A percentile compares a stretch with the other conserved stretches of the same genome.
Conservation (phyloP, 768 basidiomycete species). For the Hysterangium stoloniferum region DNA sequence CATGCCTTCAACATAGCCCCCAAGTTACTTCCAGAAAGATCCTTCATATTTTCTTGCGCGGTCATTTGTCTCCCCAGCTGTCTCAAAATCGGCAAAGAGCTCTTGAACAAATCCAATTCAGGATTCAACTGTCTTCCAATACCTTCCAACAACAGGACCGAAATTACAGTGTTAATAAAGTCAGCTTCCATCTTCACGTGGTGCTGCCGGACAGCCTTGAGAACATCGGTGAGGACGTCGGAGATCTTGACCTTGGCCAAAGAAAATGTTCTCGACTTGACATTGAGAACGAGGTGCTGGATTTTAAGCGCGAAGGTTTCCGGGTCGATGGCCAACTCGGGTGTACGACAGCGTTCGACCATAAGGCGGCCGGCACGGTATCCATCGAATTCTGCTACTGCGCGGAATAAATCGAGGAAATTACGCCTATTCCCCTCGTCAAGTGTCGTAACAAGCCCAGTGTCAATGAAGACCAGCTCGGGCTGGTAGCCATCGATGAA, state of each 20-base stretch:
- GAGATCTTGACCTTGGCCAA: constrained; percentile 95
- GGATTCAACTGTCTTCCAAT: constrained; percentile 95
- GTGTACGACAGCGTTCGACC: constrained; percentile 89
- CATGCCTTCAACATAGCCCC: constrained; percentile 84
- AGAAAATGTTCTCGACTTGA: constrained; percentile 96
- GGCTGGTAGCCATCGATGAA: constrained; percentile 74
- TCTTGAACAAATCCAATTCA: constrained; percentile 87
- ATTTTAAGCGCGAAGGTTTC: constrained; percentile 97
- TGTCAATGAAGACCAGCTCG: constrained; percentile 94
- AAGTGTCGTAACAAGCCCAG: constrained; percentile 88
- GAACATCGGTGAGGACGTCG: constrained; percentile 84
- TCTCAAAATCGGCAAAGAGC: constrained; percentile 86
- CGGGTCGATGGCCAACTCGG: constrained; percentile 81
- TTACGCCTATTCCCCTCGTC: constrained; percentile 77
- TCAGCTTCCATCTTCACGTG: constrained; percentile 99
- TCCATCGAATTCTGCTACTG: constrained; percentile 94
- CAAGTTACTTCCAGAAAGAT: constrained; percentile 62
- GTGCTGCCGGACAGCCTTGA: constrained; percentile 78
- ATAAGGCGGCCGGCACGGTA: constrained; percentile 93
- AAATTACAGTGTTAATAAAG: constrained; percentile 97
- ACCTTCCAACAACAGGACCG: constrained; percentile 87
- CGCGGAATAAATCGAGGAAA: constrained; percentile 94
- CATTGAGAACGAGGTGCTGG: constrained; percentile 88
- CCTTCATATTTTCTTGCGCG: constrained; percentile 52
- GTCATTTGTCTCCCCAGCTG: constrained; percentile 92